Base-by-base conservation (phyloP, 2,329 filamentous ascomycete species). In the Pestalotiopsis sp. region DNA sequence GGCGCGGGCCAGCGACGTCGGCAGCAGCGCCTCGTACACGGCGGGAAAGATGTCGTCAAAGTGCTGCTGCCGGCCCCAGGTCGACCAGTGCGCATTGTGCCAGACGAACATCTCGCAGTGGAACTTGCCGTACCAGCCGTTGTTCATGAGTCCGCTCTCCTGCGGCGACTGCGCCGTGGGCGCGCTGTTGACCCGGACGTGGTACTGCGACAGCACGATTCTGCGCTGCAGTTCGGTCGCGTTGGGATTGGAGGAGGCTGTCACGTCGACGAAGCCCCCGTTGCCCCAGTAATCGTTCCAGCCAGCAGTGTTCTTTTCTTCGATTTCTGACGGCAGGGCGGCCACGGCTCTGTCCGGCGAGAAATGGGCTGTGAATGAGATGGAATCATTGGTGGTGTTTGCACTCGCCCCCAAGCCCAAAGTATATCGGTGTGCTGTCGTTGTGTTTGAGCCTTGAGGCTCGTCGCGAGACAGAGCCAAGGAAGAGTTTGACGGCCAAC, bases 51-150 rank as follows among this genome's bases (percentile, higher is more conserved):
- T 79, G 23, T 78, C 72, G 61, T 81, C 75, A 2, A 83, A 78
- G 27, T 80, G 70, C 9, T 75, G 72, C 64, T 79, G 77, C 4
- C 80, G 78, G 1, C 80, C 79, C 81, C 81, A 83, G 0, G 77
- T 78, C 2, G 75, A 75, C 79, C 80, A 83, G 67, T 83, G 82
- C 0, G 77, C 76, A 12, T 78, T 77, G 49, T 84, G 82, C 82
- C 82, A 83, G 0, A 82, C 70, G 0, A 81, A 76, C 80, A 83
- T 83, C 69, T 83, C 82, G 76, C 83, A 79, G 56, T 83, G 82
- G 52, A 84, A 75, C 69, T 79, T 73, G 71, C 81, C 82, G 57
- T 83, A 83, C 82, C 83, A 84, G 2, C 83, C 83, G 49, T 84
- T 84, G 49, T 84, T 84, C 73, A 84, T 81, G 1, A 84, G 70